Evolutionary conservation across 352 stramenopile genomes (phyloP), one percentile per base, ranked within the genome.

Genomic region (Globisporangium perplexum): DNA sequence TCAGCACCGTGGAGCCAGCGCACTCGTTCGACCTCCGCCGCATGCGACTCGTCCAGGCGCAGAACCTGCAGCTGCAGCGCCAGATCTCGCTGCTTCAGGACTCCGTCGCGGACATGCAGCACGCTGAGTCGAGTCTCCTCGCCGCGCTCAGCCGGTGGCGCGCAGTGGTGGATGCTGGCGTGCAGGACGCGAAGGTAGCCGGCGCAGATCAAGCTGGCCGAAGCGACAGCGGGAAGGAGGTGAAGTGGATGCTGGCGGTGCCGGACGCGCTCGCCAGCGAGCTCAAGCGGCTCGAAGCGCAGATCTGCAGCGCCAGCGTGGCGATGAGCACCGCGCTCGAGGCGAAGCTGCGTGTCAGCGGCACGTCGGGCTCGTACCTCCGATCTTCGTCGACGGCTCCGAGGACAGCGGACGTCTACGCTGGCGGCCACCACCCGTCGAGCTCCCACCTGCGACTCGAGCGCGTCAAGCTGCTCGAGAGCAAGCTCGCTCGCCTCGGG

Each of bases 51-150:
- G 31, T 84, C 1, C 67, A 82, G 51, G 65, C 72, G 6, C 77
- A 88, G 50, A 86, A 88, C 46, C n/a, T 84, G 28, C 77, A 88
- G 53, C 70, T 88, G 5, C 69, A 77, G 43, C 67, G 77, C 8
- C 72, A 88, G 48, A 43, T 88, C 26, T 46, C 47, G 5, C 23
- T 88, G 12, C 46, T 84, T 2, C 68, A 85, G 47, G 62, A 74
- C 38, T 70, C 72, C 1, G 50, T 76, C 17, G 28, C 51, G 3
- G 65, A 59, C 2, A 68, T 53, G 12, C 59, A 80, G n/a, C 66
- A 70, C 33, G 55, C 62, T 3, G 71, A 77, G 53, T 55, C 65
- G 8, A 74, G 59, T 51, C 47, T 86, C 1, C 43, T 75, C 26
- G 66, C 56, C 30, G 62, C 62, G 15, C 57, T 86, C 1, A 60